Base-by-base conservation (phyloP, 1,284 basidiomycete genomes). In the Serendipita sp. region DNA sequence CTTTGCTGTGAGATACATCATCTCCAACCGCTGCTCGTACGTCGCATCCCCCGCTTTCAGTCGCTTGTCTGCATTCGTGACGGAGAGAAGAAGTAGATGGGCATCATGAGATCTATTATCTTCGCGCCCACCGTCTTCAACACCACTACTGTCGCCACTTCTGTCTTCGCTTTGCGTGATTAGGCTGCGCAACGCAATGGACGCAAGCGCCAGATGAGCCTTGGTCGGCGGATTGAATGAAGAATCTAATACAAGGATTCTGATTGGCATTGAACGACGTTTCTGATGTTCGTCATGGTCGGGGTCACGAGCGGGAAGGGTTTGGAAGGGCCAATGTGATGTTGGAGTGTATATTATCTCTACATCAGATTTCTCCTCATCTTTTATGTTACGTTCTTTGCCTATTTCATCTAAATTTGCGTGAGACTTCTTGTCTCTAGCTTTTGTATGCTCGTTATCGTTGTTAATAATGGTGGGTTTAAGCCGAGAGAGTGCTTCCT, bases 141-240 rank as follows among this genome's bases (percentile, higher is more conserved):
- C 34, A 2, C 66, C 60, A 1, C 55, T 35, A 47, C 66, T 58
- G 22, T 67, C 42, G 10, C 63, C 45, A 22, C 22, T 8, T 67
- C 61, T 10, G 62, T 29, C 63, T 44, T 44, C 50, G 44, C 22
- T 63, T 58, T 38, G 62, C 15, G 32, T 61, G 26, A 35, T 43
- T 34, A 29, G 61, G 12, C 6, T 38, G 35, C 6, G 77, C 26
- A 72, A 72, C 1, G 65, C 69, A 2, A 77, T 75, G 63, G 78
- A 79, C 17, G 84, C 84, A 53, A 97, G 82, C 0, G 88, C 85
- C 63, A 88, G 79, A 71, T 99, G 94, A 0, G 95, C 93, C 10
- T 79, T 72, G 0, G 91, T 93, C 0, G 95, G 95, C 1, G 95
- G 94, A 69, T 99, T 97, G 76, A 93, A 98, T 0, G 91, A 94